phyloP scores from a whole-genome alignment of 1,284 basidiomycete genomes.

The Puccinia horiana region DNA sequence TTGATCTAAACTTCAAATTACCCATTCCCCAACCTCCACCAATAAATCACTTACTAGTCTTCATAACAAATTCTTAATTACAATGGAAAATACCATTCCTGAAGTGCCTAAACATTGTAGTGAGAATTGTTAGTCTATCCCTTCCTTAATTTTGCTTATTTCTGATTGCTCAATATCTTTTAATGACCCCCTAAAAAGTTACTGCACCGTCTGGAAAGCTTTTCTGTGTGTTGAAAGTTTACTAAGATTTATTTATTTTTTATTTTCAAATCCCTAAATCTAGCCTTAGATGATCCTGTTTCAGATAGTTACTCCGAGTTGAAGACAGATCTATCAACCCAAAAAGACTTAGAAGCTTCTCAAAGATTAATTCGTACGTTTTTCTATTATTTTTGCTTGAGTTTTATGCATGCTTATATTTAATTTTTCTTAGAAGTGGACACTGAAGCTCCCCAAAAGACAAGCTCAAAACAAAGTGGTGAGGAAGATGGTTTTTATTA shows the following conservation, averaged over 20 bases:
- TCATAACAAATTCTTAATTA: too few species aligned
- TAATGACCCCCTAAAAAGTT: not conserved
- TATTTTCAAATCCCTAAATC: slow-evolving; percentile 1
- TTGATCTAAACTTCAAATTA: too few species aligned
- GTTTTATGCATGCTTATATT: not conserved
- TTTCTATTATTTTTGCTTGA: not conserved
- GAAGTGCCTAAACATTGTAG: too few species aligned
- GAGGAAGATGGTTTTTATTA: not conserved
- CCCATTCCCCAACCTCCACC: too few species aligned
- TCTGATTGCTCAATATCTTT: not conserved
- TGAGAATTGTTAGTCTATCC: too few species aligned
- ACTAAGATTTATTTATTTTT: slow-evolving; percentile 5
- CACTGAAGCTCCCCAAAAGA: not conserved
- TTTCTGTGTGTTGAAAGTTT: slow-evolving; percentile 16
- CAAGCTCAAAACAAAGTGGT: not conserved
- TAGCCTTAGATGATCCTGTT: slow-evolving; percentile 19
- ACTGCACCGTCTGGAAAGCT: slow-evolving; percentile 1
- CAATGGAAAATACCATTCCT: too few species aligned
- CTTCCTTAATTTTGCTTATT: too few species aligned
- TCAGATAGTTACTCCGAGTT: slow-evolving; percentile 12
- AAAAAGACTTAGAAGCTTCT: not conserved
- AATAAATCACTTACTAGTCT: too few species aligned
- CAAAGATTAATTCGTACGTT: not conserved
- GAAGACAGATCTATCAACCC: not conserved
- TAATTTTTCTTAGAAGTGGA: not conserved